Conservation (phyloP, 2,329 filamentous ascomycete genomes). For the Xylariaceae sp. region DNA sequence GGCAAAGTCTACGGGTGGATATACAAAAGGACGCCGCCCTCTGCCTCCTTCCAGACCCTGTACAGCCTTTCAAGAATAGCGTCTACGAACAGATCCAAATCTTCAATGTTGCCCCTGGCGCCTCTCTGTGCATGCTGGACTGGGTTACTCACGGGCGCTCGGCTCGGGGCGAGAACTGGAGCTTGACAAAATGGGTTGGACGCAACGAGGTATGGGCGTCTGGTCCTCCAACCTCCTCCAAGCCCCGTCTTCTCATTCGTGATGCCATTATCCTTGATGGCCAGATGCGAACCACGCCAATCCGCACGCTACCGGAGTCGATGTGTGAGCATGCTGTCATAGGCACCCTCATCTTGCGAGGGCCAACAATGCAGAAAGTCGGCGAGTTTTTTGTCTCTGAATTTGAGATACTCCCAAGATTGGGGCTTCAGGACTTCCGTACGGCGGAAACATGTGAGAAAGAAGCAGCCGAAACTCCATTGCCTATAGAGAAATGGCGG, state of each 20-base stretch:
- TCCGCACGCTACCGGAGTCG: conserved; percentile 46
- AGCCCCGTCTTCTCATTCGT: conserved; percentile 65
- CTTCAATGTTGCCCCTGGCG: conserved; percentile 56
- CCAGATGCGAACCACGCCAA: conserved; percentile 37
- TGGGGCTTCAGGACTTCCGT: conserved; percentile 76
- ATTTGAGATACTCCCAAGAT: conserved; percentile 70
- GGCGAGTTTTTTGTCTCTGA: conserved; percentile 71
- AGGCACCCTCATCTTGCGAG: conserved; percentile 79
- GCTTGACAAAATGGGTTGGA: conserved; percentile 70
- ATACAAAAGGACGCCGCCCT: conserved; percentile 49
- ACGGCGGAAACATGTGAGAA: conserved; percentile 42
- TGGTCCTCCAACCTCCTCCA: conserved; percentile 30
- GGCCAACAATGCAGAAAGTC: conserved; percentile 60
- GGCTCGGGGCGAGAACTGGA: conserved; percentile 86
- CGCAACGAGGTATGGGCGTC: conserved; percentile 78
- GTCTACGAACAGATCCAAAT: conserved; percentile 79
- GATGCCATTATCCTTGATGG: conserved; percentile 75
- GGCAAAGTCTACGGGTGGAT: conserved; percentile 49
- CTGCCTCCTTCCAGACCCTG: conserved; percentile 78
- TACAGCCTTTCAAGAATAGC: conserved; percentile 82
- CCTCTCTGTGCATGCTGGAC: conserved; percentile 75
- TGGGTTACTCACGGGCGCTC: conserved; percentile 89
- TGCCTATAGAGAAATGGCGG: conserved; percentile 49
- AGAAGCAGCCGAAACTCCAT: conserved; percentile 33
- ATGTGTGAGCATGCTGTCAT: conserved; percentile 74